These are phyloP conservation scores for Cupressus sempervirens DNA, from an alignment of 75 land plant genomes.

Conservation along the genomic window DNA sequence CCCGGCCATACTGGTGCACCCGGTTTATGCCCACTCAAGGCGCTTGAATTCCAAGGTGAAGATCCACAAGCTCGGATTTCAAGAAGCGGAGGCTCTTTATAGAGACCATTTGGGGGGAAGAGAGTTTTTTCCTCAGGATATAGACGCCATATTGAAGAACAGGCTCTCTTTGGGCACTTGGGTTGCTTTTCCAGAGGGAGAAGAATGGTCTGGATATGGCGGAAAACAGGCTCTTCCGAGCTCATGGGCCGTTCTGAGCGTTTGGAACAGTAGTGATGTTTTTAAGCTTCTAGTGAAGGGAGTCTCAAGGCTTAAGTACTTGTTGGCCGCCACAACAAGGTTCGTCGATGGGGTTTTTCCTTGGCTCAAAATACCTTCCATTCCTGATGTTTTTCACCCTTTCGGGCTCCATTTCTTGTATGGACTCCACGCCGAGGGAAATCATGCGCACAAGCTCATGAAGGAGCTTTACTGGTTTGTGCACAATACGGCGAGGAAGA, in stretches of 20 bases:
- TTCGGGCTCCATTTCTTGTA: constrained; percentile 88
- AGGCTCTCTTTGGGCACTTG: constrained; percentile 67
- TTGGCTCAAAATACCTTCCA: constrained; percentile 68
- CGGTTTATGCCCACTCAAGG: constrained; percentile 59
- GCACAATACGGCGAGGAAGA: constrained; percentile 65
- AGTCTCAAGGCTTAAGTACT: constrained; percentile 25
- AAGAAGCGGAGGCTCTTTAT: constrained; percentile 69
- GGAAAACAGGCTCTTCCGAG: constrained; percentile 16
- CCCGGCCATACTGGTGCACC: constrained; percentile 80
- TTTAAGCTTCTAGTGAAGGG: constrained; percentile 72
- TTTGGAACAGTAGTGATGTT: constrained; percentile 74
- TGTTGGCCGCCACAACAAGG: constrained; percentile 40
- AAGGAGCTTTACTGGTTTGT: constrained; percentile 56
- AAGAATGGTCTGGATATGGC: not conserved
- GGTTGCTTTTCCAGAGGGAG: constrained; percentile 40
- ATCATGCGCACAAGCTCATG: constrained; percentile 28
- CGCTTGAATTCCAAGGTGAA: constrained; percentile 14
- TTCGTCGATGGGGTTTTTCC: constrained; percentile 48
- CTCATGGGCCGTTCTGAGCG: constrained; percentile 85
- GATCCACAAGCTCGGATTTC: constrained; percentile 31
- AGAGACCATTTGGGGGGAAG: constrained; percentile 42
- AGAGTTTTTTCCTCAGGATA: constrained; percentile 94
- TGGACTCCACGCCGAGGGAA: constrained; percentile 77
- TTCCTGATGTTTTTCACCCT: constrained; percentile 79
- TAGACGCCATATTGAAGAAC: constrained; percentile 60